A percentile compares a stretch with the other conserved stretches of the same genome.
Conservation (phyloP, 345 rosid genomes). For the Lumnitzera littorea region DNA sequence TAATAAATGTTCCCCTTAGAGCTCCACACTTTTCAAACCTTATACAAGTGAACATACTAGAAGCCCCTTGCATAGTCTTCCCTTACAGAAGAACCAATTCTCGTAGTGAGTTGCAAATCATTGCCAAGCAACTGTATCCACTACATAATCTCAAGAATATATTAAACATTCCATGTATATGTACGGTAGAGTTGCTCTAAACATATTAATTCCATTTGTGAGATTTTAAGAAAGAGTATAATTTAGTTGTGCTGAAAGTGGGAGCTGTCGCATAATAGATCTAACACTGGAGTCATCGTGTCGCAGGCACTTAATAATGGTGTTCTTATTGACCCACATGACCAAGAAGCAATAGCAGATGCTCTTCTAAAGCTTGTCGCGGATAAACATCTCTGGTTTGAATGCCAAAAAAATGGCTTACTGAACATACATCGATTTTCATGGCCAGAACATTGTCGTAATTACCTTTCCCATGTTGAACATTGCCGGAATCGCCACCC, state of each 20-base stretch:
- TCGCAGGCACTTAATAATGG: constrained; percentile 60
- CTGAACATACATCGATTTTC: constrained; percentile 57
- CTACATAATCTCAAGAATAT: no score
- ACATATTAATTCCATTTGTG: background rate
- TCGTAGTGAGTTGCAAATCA: no score
- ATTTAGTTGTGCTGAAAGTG: background rate
- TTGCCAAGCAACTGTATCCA: no score
- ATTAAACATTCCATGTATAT: no score
- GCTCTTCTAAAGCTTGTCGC: constrained; percentile 68
- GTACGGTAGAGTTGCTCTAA: background rate
- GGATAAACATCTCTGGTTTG: constrained; percentile 49
- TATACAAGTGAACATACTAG: no score
- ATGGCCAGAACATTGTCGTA: constrained; percentile 73
- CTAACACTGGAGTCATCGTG: constrained; percentile 5
- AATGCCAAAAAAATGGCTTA: constrained; percentile 55
- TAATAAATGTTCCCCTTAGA: no score
- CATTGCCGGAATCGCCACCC: constrained; percentile 78
- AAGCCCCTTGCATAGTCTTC: no score
- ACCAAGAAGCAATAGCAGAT: constrained; percentile 51
- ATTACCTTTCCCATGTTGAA: constrained; percentile 75
- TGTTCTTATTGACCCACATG: constrained; percentile 61
- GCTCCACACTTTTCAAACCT: no score
- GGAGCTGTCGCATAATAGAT: background rate
- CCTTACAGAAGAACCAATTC: no score
- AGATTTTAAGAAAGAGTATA: no score